phyloP scores from a whole-genome alignment of 2,329 filamentous ascomycete genomes.

The Ophiostoma sp. region DNA sequence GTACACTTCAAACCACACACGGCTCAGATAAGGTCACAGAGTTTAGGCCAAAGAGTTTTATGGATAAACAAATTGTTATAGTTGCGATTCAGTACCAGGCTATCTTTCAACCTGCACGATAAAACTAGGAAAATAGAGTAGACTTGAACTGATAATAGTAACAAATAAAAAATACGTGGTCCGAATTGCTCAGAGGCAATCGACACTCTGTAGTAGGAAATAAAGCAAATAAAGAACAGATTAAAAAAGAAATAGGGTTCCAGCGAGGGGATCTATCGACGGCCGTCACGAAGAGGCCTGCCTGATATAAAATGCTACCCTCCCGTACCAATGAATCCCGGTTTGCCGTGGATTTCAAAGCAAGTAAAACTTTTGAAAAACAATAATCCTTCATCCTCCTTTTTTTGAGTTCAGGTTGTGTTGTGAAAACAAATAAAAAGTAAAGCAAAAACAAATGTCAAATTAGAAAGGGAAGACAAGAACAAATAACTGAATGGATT shows the following conservation, averaged over 20 bases:
- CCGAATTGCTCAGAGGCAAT: background rate
- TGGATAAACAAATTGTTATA: constrained; percentile 1
- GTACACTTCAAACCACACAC: background rate
- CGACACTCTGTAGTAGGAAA: background rate
- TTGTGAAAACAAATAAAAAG: background rate
- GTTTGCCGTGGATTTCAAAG: constrained; percentile 17
- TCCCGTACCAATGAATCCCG: constrained; percentile 23
- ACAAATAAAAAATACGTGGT: background rate
- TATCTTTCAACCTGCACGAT: constrained; percentile 1
- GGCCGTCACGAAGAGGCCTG: constrained; percentile 9
- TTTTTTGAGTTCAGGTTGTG: background rate
- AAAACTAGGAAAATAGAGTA: background rate
- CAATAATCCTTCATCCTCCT: constrained; percentile 20
- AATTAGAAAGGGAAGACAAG: constrained; percentile 3
- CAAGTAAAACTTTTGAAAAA: constrained; percentile 11
- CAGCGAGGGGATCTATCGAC: constrained; percentile 15
- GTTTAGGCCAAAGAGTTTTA: background rate
- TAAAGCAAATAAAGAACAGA: background rate
- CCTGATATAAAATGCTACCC: constrained; percentile 13
- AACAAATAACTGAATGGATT: constrained; percentile 30
- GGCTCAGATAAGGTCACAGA: background rate
- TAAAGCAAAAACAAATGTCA: background rate
- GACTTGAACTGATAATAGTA: background rate
- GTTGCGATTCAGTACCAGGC: background rate
- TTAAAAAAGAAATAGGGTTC: background rate